These are phyloP conservation scores for Croton setiger DNA, from an alignment of 441 rosid species.

Conservation along the genomic window DNA sequence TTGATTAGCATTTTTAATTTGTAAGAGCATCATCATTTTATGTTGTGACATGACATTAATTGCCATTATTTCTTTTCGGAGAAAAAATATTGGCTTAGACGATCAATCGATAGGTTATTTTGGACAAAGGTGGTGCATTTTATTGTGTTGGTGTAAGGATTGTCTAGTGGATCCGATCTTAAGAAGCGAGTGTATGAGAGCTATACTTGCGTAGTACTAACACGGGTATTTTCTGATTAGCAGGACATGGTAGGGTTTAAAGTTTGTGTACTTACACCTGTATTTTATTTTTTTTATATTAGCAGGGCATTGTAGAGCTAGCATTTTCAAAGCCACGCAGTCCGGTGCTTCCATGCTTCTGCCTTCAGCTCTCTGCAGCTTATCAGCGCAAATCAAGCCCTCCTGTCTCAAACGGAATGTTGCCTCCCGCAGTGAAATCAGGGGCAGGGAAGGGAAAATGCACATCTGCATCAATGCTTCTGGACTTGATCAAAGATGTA, in stretches of 20 bases:
- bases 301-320: constrained; percentile 76
- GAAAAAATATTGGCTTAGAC: no score
- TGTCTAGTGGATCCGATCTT: no score
- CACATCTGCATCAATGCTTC: constrained; percentile 60
- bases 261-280: neutral
- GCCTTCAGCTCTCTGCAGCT: constrained; percentile 63
- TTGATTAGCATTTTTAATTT: neutral
- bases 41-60: no score
- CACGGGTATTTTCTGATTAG: constrained; percentile 14
- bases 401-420: constrained; percentile 57
- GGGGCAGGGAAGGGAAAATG: constrained; percentile 55
- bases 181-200: no score
- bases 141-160: no score
- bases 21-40: neutral
- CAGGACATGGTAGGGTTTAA: constrained; percentile 65
- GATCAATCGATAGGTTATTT: no score
- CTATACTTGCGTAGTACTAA: constrained; percentile 11
- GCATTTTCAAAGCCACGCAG: constrained; percentile 79
- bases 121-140: no score
- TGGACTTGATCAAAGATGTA: constrained; percentile 80
- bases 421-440: constrained; percentile 68
- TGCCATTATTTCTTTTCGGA: no score
- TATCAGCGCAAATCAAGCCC: constrained; percentile 58
- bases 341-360: constrained; percentile 75
- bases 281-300: no score